phyloP scores from a whole-genome alignment of 805 yeast genomes.

The Starmerella floricola region DNA sequence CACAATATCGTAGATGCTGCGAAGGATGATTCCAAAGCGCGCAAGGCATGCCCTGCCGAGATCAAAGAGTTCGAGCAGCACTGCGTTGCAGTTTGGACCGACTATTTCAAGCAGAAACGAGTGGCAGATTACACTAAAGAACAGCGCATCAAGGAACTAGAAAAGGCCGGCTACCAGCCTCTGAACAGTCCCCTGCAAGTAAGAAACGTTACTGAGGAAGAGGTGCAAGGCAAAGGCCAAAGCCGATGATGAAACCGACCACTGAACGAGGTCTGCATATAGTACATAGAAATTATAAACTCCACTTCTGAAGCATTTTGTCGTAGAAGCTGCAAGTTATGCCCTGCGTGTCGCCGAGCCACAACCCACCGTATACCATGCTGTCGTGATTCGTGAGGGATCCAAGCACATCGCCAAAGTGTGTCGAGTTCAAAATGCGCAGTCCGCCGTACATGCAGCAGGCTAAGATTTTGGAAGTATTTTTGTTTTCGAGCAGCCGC shows the following conservation, averaged over 20 bases:
- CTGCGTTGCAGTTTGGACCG: conserved; percentile 80
- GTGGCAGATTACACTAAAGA: conserved; percentile 62
- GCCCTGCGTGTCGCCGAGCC: conserved; percentile 45
- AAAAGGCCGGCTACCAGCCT: conserved; percentile 42
- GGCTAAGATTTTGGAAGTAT: conserved; percentile 39
- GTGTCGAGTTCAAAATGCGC: conserved; percentile 38
- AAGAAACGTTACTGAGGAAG: conserved; percentile 11
- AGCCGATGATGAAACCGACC: neutral
- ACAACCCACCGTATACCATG: conserved; percentile 93
- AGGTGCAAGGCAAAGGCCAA: no score
- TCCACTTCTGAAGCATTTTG: conserved; percentile 68
- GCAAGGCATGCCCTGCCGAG: conserved; percentile 44
- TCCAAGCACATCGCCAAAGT: conserved; percentile 10
- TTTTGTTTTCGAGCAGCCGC: conserved; percentile 62
- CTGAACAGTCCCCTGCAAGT: conserved; percentile 19
- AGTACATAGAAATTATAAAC: neutral
- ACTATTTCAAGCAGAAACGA: conserved; percentile 83
- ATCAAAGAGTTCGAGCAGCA: conserved; percentile 51
- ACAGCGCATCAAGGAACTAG: conserved; percentile 55
- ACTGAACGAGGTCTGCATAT: neutral
- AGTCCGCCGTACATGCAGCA: conserved; percentile 98
- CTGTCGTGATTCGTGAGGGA: conserved; percentile 46
- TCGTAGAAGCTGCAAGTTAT: conserved; percentile 92
- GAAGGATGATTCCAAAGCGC: conserved; percentile 34
- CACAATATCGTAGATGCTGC: conserved; percentile 59